Evolutionary conservation across 176 grass and related monocot genomes (phyloP).

Genomic region (Thalia dealbata): DNA sequence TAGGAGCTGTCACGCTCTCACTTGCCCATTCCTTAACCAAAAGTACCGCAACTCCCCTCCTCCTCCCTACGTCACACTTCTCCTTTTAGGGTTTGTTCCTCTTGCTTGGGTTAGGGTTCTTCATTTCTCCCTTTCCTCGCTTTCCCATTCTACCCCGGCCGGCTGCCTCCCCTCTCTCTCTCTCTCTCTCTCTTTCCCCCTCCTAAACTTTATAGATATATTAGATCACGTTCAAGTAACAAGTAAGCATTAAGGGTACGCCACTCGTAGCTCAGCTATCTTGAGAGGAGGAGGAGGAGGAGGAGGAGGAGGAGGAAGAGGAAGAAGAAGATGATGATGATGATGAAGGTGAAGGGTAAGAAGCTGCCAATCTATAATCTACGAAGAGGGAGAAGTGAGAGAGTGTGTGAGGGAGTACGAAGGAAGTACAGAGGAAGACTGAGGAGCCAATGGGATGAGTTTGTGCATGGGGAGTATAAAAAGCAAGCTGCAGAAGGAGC

Average conservation of each 20-base stretch:
- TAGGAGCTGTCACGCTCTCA: neutral
- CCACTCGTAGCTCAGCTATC: too few species aligned
- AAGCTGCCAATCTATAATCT: too few species aligned
- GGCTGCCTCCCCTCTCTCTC: too few species aligned
- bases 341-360: too few species aligned
- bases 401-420: neutral
- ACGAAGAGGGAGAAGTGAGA: neutral
- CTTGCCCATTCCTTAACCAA: constrained; percentile 5
- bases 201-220: neutral
- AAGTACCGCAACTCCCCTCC: neutral
- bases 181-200: too few species aligned
- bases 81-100: neutral
- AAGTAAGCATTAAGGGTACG: too few species aligned
- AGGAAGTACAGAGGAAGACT: neutral
- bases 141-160: neutral
- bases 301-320: neutral
- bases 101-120: neutral
- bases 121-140: neutral
- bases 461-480: neutral
- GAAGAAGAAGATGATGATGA: too few species aligned
- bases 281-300: too few species aligned
- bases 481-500: neutral
- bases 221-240: neutral
- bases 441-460: constrained; percentile 12
- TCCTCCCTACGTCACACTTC: neutral